Percentiles rank a stretch among this genome's conserved stretches.
Evolutionary conservation across 2,329 filamentous ascomycete genomes (phyloP).

Genomic region (Malbranchea cinnamomea): DNA sequence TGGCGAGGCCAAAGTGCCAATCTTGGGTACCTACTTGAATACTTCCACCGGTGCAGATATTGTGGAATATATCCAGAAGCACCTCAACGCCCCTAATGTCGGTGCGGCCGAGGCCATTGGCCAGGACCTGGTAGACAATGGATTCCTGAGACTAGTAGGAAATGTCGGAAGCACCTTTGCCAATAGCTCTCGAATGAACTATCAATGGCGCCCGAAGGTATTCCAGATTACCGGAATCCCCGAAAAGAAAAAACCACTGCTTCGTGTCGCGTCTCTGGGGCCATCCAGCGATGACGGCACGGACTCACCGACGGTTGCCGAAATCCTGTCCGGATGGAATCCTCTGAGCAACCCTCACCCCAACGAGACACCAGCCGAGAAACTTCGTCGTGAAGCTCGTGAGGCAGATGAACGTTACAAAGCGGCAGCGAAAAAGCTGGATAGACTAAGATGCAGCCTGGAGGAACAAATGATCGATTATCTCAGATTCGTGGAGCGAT

Average conservation of each 20-base stretch:
- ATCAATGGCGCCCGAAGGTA: conserved; percentile 88
- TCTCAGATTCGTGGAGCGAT: conserved; percentile 90
- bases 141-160: conserved; percentile 78
- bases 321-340: conserved; percentile 87
- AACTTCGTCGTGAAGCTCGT: conserved; percentile 70
- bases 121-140: conserved; percentile 75
- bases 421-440: conserved; percentile 66
- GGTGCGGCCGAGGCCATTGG: conserved; percentile 89
- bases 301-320: conserved; percentile 76
- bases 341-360: conserved; percentile 76
- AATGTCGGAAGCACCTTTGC: conserved; percentile 92
- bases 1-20: conserved; percentile 85
- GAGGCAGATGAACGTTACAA: conserved; percentile 95
- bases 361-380: conserved; percentile 84
- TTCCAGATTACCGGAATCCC: conserved; percentile 79
- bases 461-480: conserved; percentile 90
- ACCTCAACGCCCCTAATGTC: conserved; percentile 70
- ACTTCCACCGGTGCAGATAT: conserved; percentile 85
- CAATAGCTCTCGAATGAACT: conserved; percentile 94
- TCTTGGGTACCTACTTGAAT: conserved; percentile 87
- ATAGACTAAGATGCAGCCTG: conserved; percentile 81
- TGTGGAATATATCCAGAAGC: conserved; percentile 82
- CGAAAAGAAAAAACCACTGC: conserved; percentile 64
- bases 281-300: conserved; percentile 39
- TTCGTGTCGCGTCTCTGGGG: conserved; percentile 59